Evolutionary conservation across 2,329 filamentous ascomycete species (phyloP).

Genomic region (Arthrobotrys megalospora): DNA sequence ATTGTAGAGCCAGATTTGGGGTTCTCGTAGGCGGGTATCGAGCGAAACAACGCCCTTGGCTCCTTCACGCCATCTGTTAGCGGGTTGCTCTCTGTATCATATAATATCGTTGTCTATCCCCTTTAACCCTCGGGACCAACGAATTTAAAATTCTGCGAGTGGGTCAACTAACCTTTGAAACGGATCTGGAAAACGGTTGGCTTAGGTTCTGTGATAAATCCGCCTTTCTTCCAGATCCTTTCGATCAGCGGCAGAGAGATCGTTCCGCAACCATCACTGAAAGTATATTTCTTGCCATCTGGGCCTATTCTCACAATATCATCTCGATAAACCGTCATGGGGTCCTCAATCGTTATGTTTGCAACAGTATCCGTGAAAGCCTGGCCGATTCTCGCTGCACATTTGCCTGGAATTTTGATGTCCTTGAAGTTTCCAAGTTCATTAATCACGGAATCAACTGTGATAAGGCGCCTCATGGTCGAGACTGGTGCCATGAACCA

Average conservation of each 20-base stretch:
- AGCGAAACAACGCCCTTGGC: constrained; percentile 85
- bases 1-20: constrained; percentile 75
- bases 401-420: constrained; percentile 73
- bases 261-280: constrained; percentile 85
- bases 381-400: constrained; percentile 75
- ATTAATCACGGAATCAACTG: constrained; percentile 69
- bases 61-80: constrained; percentile 66
- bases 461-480: constrained; percentile 62
- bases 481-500: constrained; percentile 76
- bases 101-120: no score
- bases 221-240: constrained; percentile 72
- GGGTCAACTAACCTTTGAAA: constrained; percentile 72
- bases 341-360: constrained; percentile 67
- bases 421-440: constrained; percentile 71
- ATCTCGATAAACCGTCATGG: constrained; percentile 65
- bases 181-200: constrained; percentile 83
- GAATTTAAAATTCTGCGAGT: no score
- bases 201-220: constrained; percentile 66
- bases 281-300: constrained; percentile 72
- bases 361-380: constrained; percentile 83
- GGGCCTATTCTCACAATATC: constrained; percentile 72
- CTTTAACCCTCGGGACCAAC: no score
- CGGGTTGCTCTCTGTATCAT: not conserved
- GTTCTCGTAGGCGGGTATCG: constrained; percentile 75
- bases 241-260: constrained; percentile 76